Evolutionary conservation across 2,329 filamentous ascomycete species (phyloP).

Genomic region (Curvularia hawaiiensis): DNA sequence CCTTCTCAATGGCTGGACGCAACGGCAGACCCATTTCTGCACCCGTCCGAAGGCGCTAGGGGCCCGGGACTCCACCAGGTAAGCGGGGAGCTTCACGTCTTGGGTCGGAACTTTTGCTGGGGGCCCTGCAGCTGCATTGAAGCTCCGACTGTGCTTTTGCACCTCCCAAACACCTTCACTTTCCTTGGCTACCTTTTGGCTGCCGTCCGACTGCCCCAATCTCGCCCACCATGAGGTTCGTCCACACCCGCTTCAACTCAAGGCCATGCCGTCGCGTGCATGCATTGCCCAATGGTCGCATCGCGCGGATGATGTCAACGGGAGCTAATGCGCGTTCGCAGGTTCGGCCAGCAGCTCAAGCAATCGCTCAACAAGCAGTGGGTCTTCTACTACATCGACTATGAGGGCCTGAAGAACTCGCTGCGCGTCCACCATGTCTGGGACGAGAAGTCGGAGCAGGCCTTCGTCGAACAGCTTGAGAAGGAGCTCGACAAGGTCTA

Average conservation of each 20-base stretch:
- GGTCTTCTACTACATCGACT: conserved; percentile 98
- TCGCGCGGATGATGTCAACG: conserved; percentile 27
- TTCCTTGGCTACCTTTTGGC: conserved; percentile 3
- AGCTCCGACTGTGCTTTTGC: conserved; percentile 11
- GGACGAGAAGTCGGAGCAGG: conserved; percentile 89
- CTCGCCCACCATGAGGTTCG: conserved; percentile 31
- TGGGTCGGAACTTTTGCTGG: conserved; percentile 8
- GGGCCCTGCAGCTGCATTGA: conserved; percentile 16
- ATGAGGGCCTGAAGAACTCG: conserved; percentile 88
- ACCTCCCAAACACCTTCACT: conserved; percentile 16
- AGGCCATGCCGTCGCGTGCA: conserved; percentile 10
- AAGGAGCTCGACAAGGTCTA: conserved; percentile 96
- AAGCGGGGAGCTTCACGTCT: conserved; percentile 19
- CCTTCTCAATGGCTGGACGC: conserved; percentile 27
- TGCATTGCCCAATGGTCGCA: conserved; percentile 21
- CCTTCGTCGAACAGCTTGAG: conserved; percentile 86
- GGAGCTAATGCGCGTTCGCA: conserved; percentile 45
- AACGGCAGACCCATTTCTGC: conserved; percentile 15
- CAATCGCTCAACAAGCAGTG: conserved; percentile 97
- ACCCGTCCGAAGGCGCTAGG: conserved; percentile 15
- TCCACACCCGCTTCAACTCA: conserved; percentile 21
- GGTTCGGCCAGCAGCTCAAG: conserved; percentile 95
- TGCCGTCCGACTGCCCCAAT: conserved; percentile 6
- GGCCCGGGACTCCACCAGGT: conserved; percentile 18
- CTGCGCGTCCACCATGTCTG: conserved; percentile 80